phyloP scores from a whole-genome alignment of 2,329 filamentous ascomycete species.

The Penicillium sp. region DNA sequence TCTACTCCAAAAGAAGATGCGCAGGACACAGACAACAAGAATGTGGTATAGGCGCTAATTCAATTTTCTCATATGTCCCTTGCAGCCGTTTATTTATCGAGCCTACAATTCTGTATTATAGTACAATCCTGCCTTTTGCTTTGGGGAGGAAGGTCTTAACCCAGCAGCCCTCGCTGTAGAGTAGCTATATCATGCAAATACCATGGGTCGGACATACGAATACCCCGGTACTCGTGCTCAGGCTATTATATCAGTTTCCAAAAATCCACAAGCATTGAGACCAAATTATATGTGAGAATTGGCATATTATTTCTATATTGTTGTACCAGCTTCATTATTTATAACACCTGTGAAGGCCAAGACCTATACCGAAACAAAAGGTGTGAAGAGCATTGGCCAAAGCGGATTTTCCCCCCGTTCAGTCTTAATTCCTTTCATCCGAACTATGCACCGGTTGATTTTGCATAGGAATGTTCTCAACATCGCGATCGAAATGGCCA shows the following conservation, averaged over 20 bases:
- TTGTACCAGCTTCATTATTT: neutral
- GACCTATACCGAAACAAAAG: neutral
- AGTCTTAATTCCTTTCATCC: neutral
- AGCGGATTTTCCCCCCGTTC: neutral
- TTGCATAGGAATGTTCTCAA: conserved; percentile 11
- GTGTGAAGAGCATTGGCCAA: no score
- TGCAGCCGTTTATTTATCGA: neutral
- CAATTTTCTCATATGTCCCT: no score
- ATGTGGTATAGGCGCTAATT: conserved; percentile 12
- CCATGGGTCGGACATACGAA: no score
- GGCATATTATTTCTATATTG: neutral
- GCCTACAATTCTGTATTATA: neutral
- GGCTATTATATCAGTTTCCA: no score
- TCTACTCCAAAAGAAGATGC: conserved; percentile 9
- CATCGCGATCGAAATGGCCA: conserved; percentile 1
- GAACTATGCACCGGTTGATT: neutral
- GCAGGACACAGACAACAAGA: conserved; percentile 3
- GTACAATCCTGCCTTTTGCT: neutral
- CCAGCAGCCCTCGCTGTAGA: neutral
- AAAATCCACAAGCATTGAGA: no score
- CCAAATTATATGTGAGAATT: neutral
- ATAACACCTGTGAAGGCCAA: neutral
- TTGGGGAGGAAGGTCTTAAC: neutral
- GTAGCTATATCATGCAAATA: neutral
- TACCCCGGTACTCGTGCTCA: no score